Percentiles rank a stretch among this genome's conserved stretches.
phyloP scores from a whole-genome alignment of 2,329 filamentous ascomycete species.

The Elsinoe australis region DNA sequence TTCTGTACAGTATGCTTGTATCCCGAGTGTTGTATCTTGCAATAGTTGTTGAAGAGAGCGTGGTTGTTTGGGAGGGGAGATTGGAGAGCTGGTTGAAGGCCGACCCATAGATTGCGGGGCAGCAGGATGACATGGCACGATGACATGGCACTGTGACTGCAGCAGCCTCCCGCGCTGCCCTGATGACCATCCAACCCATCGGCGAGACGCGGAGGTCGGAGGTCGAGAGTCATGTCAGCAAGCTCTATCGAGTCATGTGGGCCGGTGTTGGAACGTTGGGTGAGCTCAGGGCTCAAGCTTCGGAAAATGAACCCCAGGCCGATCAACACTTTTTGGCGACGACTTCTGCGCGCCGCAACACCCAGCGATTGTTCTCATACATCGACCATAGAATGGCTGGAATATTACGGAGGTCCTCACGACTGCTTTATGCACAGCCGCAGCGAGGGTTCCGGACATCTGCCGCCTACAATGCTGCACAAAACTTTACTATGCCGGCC shows the following conservation, averaged over 20 bases:
- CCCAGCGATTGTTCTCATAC: background rate
- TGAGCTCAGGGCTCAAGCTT: constrained; percentile 14
- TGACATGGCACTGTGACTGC: constrained; percentile 1
- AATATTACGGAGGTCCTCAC: constrained; percentile 9
- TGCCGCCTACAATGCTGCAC: constrained; percentile 48
- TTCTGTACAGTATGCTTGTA: background rate
- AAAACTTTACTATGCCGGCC: constrained; percentile 86
- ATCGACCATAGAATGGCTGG: constrained; percentile 2
- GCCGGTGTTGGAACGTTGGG: constrained; percentile 7
- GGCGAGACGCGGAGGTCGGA: too few species aligned
- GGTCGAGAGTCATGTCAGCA: background rate
- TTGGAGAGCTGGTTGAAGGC: constrained; percentile 2
- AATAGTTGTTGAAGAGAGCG: background rate
- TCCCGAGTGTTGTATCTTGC: background rate
- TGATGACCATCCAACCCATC: background rate
- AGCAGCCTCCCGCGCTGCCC: background rate
- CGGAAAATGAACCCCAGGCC: constrained; percentile 2
- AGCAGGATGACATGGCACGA: too few species aligned
- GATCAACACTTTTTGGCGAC: constrained; percentile 10
- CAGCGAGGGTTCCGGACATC: constrained; percentile 17
- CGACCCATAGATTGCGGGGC: constrained; percentile 15
- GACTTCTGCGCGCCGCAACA: background rate
- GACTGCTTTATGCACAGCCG: constrained; percentile 6
- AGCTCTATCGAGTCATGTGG: background rate
- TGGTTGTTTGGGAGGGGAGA: constrained; percentile 13